A percentile compares a stretch with the other conserved stretches of the same genome.
Evolutionary conservation across 352 stramenopile genomes (phyloP).

Genomic region (Globisporangium rhizosaccharum): DNA sequence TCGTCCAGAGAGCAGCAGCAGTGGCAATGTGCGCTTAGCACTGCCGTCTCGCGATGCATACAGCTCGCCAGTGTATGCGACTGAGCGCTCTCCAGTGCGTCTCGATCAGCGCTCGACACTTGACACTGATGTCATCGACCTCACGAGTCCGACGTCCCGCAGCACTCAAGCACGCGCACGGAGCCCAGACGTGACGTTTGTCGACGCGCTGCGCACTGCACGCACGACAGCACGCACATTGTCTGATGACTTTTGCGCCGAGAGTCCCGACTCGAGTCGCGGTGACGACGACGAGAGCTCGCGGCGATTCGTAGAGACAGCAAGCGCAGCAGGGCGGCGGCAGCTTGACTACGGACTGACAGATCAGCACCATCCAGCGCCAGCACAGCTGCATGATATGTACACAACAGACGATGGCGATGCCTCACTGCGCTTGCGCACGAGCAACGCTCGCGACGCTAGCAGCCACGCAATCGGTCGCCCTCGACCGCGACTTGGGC

Average conservation of each 20-base stretch:
- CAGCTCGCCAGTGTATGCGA: neutral
- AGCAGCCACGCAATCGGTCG: neutral
- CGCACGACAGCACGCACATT: slow-evolving; percentile 3
- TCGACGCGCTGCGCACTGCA: neutral
- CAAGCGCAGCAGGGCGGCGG: slow-evolving; percentile 15
- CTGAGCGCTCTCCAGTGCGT: neutral
- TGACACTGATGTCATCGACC: slow-evolving; percentile 43
- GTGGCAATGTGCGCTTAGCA: neutral
- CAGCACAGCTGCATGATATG: neutral
- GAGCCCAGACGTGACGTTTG: neutral
- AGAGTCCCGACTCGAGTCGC: slow-evolving; percentile 40
- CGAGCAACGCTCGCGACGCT: neutral
- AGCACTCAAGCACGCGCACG: neutral
- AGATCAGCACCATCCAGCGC: slow-evolving; percentile 10
- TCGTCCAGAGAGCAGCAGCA: neutral
- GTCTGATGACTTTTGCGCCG: slow-evolving; percentile 45
- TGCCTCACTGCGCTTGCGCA: neutral
- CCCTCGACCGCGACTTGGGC: slow-evolving; percentile 12
- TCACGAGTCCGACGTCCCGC: slow-evolving; percentile 37
- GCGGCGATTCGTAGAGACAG: neutral
- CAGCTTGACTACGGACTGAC: slow-evolving; percentile 30
- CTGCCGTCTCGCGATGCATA: neutral
- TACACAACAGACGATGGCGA: neutral
- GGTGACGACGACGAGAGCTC: neutral
- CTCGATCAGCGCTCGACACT: slow-evolving; percentile 3